Evolutionary conservation across 1,139 yeast genomes (phyloP).

Genomic region (Eremothecium sinecaudum): DNA sequence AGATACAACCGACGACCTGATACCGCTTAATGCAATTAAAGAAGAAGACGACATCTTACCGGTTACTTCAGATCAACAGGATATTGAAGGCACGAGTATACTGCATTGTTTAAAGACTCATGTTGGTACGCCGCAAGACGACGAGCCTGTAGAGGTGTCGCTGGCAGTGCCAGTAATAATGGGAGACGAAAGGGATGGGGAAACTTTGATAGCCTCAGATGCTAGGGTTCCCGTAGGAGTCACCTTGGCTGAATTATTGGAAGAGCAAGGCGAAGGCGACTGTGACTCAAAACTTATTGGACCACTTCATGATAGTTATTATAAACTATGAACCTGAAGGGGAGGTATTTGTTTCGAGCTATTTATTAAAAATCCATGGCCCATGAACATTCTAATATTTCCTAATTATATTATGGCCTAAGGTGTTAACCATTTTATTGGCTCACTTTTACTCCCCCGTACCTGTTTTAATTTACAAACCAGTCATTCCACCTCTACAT

Average conservation of each 20-base stretch:
- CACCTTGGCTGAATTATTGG: constrained; percentile 29
- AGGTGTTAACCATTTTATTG: too few relatives aligned
- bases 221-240: too few relatives aligned
- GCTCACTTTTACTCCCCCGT: too few relatives aligned
- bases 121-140: constrained; percentile 4
- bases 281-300: constrained; percentile 8
- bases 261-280: constrained; percentile 22
- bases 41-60: constrained; percentile 9
- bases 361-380: too few relatives aligned
- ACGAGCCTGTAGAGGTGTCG: neutral
- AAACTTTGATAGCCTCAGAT: constrained; percentile 25
- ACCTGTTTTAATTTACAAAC: too few relatives aligned
- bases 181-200: neutral
- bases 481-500: too few relatives aligned
- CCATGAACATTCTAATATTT: too few relatives aligned
- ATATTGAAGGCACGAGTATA: constrained; percentile 8
- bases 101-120: constrained; percentile 13
- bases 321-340: too few relatives aligned
- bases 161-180: neutral
- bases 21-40: constrained; percentile 8
- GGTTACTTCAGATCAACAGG: constrained; percentile 6
- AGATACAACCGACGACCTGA: constrained; percentile 4
- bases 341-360: too few relatives aligned
- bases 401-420: too few relatives aligned
- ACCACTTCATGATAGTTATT: too few relatives aligned